These are phyloP conservation scores for Apiospora phragmitis DNA, from an alignment of 2,329 filamentous ascomycete genomes.

Conservation along the genomic window DNA sequence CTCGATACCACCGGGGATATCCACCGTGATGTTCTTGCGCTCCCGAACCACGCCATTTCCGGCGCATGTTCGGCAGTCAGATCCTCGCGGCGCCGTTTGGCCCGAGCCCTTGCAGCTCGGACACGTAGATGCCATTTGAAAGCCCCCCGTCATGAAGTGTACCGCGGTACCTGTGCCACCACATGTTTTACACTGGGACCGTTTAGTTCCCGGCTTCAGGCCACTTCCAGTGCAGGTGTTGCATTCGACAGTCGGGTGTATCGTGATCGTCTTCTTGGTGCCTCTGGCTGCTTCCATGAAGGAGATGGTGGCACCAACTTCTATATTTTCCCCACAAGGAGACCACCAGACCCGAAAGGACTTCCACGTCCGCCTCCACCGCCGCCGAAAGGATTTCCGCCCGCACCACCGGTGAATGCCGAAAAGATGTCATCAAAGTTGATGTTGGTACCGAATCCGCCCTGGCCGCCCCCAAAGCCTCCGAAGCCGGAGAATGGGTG, in stretches of 20 bases:
- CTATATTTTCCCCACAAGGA: conserved; percentile 93
- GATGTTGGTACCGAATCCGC: conserved; percentile 78
- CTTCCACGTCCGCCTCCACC: conserved; percentile 51
- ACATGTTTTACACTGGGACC: conserved; percentile 74
- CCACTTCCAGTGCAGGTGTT: conserved; percentile 82
- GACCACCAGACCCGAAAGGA: conserved; percentile 70
- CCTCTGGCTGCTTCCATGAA: conserved; percentile 98
- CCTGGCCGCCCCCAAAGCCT: conserved; percentile 30
- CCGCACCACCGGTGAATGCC: conserved; percentile 69
- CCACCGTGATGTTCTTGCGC: conserved; percentile 78
- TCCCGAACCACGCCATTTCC: conserved; percentile 86
- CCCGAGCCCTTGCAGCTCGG: conserved; percentile 78
- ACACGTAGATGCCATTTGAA: conserved; percentile 95
- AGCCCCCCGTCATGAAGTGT: conserved; percentile 87
- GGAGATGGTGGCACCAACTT: conserved; percentile 87
- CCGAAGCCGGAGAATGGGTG: conserved; percentile 54
- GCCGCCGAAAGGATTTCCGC: conserved; percentile 55
- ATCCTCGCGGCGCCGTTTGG: conserved; percentile 72
- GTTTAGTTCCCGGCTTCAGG: conserved; percentile 76
- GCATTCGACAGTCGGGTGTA: conserved; percentile 80
- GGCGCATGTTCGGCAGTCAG: conserved; percentile 76
- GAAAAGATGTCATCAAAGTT: conserved; percentile 97
- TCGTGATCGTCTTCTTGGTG: conserved; percentile 80
- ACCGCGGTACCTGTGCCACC: conserved; percentile 84
- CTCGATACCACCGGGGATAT: conserved; percentile 94